Conservation (phyloP, 108 stramenopile genomes). For the Cyclotella kingstonii region DNA sequence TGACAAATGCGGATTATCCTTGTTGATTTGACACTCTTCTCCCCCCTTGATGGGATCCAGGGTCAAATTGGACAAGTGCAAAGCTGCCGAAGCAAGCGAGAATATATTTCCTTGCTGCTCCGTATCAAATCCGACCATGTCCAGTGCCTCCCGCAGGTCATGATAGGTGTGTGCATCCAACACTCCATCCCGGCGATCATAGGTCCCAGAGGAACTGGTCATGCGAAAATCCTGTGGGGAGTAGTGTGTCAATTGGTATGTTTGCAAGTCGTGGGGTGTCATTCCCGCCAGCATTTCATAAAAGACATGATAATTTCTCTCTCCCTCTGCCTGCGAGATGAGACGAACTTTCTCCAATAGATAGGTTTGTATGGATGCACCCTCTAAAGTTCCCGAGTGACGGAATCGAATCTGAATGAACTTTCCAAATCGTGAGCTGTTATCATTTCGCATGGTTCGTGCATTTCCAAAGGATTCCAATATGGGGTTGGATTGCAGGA, state of each 20-base stretch:
- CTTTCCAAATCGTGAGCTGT: slow-evolving; percentile 88
- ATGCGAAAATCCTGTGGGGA: slow-evolving; percentile 49
- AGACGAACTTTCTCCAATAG: slow-evolving; percentile 93
- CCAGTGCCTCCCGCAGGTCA: slow-evolving; percentile 46
- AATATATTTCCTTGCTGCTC: slow-evolving; percentile 49
- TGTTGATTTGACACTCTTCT: slow-evolving; percentile 52
- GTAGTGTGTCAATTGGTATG: slow-evolving; percentile 49
- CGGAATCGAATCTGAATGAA: slow-evolving; percentile 90
- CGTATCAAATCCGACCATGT: slow-evolving; percentile 50
- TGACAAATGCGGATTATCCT: slow-evolving; percentile 39
- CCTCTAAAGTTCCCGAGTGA: slow-evolving; percentile 63
- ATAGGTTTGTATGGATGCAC: slow-evolving; percentile 89
- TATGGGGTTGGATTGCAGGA: slow-evolving; percentile 93
- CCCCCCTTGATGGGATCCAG: slow-evolving; percentile 56
- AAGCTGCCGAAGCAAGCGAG: slow-evolving; percentile 43
- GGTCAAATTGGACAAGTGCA: slow-evolving; percentile 61
- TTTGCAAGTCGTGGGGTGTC: slow-evolving; percentile 45
- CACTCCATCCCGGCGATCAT: slow-evolving; percentile 55
- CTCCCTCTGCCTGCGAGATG: slow-evolving; percentile 75
- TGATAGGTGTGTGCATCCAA: slow-evolving; percentile 46
- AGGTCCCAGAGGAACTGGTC: slow-evolving; percentile 52
- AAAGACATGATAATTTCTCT: slow-evolving; percentile 93
- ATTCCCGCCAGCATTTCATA: slow-evolving; percentile 75
- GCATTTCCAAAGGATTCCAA: slow-evolving; percentile 97
- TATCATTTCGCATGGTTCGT: slow-evolving; percentile 85